A percentile compares a stretch with the other conserved stretches of the same genome.
Conservation (phyloP, 305 asterid species). For the Solanum chacoense region DNA sequence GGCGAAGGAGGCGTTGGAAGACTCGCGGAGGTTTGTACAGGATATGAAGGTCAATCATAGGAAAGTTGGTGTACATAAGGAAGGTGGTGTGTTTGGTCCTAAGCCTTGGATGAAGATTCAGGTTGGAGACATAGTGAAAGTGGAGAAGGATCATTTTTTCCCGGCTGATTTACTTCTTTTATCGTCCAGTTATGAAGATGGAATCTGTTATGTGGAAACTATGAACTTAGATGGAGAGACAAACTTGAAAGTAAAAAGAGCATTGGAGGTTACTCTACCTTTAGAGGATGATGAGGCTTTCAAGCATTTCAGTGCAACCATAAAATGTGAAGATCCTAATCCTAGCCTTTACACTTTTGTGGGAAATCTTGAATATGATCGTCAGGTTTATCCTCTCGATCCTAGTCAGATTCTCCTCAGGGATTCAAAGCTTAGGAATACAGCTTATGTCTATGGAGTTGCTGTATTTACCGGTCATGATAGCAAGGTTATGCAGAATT, state of each 20-base stretch:
- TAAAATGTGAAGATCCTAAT: slow-evolving; percentile 85
- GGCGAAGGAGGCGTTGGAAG: slow-evolving; percentile 89
- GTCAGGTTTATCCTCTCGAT: slow-evolving; percentile 53
- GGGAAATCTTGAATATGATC: slow-evolving; percentile 70
- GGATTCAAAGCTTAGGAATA: slow-evolving; percentile 86
- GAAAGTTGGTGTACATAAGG: slow-evolving; percentile 46
- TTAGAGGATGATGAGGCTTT: slow-evolving; percentile 51
- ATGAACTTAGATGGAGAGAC: slow-evolving; percentile 94
- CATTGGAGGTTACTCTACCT: slow-evolving; percentile 45
- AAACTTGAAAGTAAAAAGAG: slow-evolving; percentile 66
- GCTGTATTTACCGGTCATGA: slow-evolving; percentile 80
- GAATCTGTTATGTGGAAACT: slow-evolving; percentile 85
- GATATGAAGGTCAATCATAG: slow-evolving; percentile 55
- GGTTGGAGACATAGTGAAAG: slow-evolving; percentile 80
- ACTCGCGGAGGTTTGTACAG: slow-evolving; percentile 77
- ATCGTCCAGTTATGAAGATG: slow-evolving; percentile 87
- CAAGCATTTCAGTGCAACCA: slow-evolving; percentile 46
- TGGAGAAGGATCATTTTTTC: slow-evolving; percentile 78
- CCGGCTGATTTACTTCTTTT: slow-evolving; percentile 84
- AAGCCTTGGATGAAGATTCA: slow-evolving; percentile 73
- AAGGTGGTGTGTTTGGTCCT: slow-evolving; percentile 35
- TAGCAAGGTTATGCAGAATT: slow-evolving; percentile 83
- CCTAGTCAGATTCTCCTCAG: slow-evolving; percentile 79
- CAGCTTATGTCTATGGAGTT: slow-evolving; percentile 65
- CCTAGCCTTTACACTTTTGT: slow-evolving; percentile 73